Evolutionary conservation across 164 flowering plant species (phyloP), one percentile per base, ranked within the genome.

Genomic region (Warburgia ugandensis): DNA sequence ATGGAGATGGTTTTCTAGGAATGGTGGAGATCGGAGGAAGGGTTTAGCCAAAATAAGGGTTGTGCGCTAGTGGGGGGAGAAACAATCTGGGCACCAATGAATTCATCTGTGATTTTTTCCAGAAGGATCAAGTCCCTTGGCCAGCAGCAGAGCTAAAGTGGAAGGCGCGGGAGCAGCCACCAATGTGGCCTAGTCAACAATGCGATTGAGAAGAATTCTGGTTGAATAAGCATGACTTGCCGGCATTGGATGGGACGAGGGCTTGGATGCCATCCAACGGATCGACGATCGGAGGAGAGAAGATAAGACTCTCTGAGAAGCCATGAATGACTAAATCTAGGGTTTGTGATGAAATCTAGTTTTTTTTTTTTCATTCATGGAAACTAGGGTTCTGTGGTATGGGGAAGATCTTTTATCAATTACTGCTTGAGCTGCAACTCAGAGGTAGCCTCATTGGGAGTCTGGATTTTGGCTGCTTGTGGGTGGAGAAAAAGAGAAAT

Each of bases 71-170:
- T n/a, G n/a, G n/a, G n/a, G n/a, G n/a, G n/a, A n/a, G n/a, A n/a
- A n/a, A n/a, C n/a, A n/a, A n/a, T n/a, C n/a, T n/a, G n/a, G 9
- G 78, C 69, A 0, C 96, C 98, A 7, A 91, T 92, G 67, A 80
- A 85, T 64, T 85, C 96, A 52, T 87, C 92, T 3, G 87, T 83
- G 55, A 86, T 83, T 71, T 81, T n/a, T 80, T 1, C 94, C 94
- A 2, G 72, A 48, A 22, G 55, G 45, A 21, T 61, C 62, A 4
- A 48, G 36, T 0, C 48, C 53, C 51, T 57, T 54, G 0, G 64
- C 26, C 11, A 65, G 32, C 0, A 77, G 57, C 2, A 70, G 52
- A 0, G 77, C 22, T 3, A 74, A 36, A 10, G 67, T 16, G 2
- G 66, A 38, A 0, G 78, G 19, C 0, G 85, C 45, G 3, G 77